Evolutionary conservation across 2,329 filamentous ascomycete species (phyloP).

Genomic region (Penicillium sp.): DNA sequence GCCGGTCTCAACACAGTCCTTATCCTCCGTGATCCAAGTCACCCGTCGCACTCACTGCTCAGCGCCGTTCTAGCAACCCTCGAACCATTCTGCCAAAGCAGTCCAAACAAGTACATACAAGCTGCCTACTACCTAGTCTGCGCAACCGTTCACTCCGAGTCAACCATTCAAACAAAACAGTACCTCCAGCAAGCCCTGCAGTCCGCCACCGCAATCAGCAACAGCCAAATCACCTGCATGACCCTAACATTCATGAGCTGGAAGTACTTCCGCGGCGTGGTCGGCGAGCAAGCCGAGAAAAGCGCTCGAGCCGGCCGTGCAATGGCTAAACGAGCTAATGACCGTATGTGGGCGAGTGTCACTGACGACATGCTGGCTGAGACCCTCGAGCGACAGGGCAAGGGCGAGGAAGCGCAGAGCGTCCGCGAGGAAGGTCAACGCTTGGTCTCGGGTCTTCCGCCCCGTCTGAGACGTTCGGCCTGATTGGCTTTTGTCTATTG

Average conservation of each 20-base stretch:
- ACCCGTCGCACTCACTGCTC: conserved; percentile 60
- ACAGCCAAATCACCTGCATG: conserved; percentile 78
- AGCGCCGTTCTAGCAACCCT: conserved; percentile 64
- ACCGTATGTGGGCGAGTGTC: conserved; percentile 76
- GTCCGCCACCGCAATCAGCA: conserved; percentile 67
- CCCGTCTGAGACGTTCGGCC: conserved; percentile 34
- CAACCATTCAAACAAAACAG: conserved; percentile 75
- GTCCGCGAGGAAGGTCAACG: conserved; percentile 49
- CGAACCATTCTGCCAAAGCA: conserved; percentile 65
- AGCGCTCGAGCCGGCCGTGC: conserved; percentile 68
- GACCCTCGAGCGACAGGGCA: conserved; percentile 71
- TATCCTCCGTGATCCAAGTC: conserved; percentile 65
- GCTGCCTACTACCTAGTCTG: conserved; percentile 75
- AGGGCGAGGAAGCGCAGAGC: conserved; percentile 52
- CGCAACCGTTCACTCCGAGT: conserved; percentile 65
- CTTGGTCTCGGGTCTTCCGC: conserved; percentile 40
- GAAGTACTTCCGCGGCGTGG: conserved; percentile 76
- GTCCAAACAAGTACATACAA: conserved; percentile 72
- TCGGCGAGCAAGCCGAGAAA: conserved; percentile 77
- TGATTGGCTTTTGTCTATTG: neutral
- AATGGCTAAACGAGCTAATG: conserved; percentile 69
- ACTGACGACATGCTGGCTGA: conserved; percentile 75
- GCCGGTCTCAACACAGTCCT: conserved; percentile 65
- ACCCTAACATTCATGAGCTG: conserved; percentile 82
- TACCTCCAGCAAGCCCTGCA: conserved; percentile 72